These are phyloP conservation scores for Euryodendron excelsum DNA, from an alignment of 148 eudicot species.

Conservation along the genomic window DNA sequence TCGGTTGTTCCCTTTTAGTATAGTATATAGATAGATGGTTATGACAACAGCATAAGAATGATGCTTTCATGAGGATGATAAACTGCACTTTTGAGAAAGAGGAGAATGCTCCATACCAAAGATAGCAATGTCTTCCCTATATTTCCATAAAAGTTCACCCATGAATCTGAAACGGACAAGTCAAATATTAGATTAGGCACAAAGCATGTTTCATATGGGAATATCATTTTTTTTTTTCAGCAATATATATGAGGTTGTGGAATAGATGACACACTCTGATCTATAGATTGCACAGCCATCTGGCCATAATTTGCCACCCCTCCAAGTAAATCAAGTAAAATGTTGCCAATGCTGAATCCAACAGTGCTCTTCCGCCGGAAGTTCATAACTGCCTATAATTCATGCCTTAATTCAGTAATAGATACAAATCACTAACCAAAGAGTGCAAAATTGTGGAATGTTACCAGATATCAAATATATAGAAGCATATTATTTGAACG, in stretches of 20 bases:
- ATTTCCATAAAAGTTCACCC: constrained; percentile 92
- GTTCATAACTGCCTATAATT: constrained; percentile 68
- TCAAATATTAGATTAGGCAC: not conserved
- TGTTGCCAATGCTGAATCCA: constrained; percentile 88
- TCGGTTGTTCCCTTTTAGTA: no score
- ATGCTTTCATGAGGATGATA: not conserved
- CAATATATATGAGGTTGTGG: not conserved
- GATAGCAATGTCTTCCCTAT: constrained; percentile 81
- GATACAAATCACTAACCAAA: not conserved
- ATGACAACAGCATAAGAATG: not conserved
- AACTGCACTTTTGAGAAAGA: not conserved
- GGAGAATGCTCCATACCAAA: constrained; percentile 42
- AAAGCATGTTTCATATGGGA: not conserved
- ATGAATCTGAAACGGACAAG: constrained; percentile 47
- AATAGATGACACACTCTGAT: constrained; percentile 49
- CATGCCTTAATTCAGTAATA: not conserved
- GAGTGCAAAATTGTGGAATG: constrained; percentile 1
- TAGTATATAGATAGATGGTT: no score
- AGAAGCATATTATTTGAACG: not conserved
- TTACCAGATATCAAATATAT: not conserved
- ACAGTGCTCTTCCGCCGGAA: constrained; percentile 75
- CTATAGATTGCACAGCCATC: constrained; percentile 80
- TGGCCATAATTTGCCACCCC: constrained; percentile 70
- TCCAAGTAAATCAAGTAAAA: constrained; percentile 72
- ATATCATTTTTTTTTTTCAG: not conserved